A percentile compares a stretch with the other conserved stretches of the same genome.
phyloP scores from a whole-genome alignment of 2,329 filamentous ascomycete genomes.

The Trichoderma sp. region DNA sequence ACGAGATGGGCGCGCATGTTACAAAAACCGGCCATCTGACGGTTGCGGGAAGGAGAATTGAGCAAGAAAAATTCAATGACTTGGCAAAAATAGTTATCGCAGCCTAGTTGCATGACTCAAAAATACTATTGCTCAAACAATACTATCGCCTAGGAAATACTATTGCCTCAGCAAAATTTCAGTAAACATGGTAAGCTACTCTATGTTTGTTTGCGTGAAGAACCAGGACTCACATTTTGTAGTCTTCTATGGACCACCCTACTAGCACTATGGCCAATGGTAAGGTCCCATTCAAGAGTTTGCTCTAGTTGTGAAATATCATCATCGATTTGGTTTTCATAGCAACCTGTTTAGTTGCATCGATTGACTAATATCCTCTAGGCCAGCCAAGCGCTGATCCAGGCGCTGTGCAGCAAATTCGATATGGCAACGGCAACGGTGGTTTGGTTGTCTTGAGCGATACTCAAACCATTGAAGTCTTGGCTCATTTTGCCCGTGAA shows the following conservation, averaged over 20 bases:
- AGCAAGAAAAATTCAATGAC: not conserved
- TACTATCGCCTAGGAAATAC: not conserved
- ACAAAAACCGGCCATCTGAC: conserved; percentile 1
- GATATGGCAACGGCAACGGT: conserved; percentile 14
- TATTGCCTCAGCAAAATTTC: not conserved
- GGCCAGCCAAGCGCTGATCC: conserved; percentile 19
- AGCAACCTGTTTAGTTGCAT: not conserved
- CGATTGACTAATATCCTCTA: not conserved
- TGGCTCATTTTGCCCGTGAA: conserved; percentile 21
- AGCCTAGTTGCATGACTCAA: not conserved
- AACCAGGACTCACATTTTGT: not conserved
- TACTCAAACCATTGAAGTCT: conserved; percentile 17
- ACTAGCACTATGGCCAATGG: conserved; percentile 14
- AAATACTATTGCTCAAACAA: not conserved
- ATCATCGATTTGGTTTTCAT: not conserved
- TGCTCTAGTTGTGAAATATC: not conserved
- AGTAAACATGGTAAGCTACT: not conserved
- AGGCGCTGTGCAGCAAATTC: conserved; percentile 10
- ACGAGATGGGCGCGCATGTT: not conserved
- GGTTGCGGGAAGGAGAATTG: not conserved
- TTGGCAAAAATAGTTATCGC: not conserved
- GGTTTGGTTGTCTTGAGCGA: conserved; percentile 21
- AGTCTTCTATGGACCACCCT: not conserved
- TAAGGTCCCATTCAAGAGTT: not conserved
- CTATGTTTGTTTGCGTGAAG: not conserved